Evolutionary conservation across 2,329 filamentous ascomycete genomes (phyloP), one percentile per base, ranked within the genome.

Genomic region (Cordyceps pruinosa): DNA sequence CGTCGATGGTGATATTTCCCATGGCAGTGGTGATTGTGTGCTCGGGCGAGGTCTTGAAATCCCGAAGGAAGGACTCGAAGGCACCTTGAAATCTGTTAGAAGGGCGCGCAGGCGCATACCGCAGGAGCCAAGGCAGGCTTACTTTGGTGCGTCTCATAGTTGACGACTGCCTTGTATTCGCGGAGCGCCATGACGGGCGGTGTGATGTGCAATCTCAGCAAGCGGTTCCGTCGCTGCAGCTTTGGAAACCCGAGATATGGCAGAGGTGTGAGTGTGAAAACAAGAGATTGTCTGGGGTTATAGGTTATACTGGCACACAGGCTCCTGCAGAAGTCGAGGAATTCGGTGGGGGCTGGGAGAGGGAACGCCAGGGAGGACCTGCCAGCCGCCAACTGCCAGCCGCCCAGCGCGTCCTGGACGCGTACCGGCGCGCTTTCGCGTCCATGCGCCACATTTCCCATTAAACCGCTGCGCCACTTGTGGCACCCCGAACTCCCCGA

Each of bases 81-180:
- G 88, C 87, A 65, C 73, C 89, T 93, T 65, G 46, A 56, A 52
- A 35, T 34, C 58, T 53, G 64, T 71, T 68, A 74, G 72, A 60
- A 49, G 32, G 12, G 37, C 17, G 23, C 25, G 25, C 42, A 30
- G 50, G 44, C 44, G 37, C 28, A 37, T 51, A 37, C 19, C n/a
- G 39, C 8, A 13, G 41, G n/a, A 12, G 21, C 19, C 45, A 41
- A 23, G 45, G 44, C 49, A 51, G 63, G 54, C 85, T 65, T 73
- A 91, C 89, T 77, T 74, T 94, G 85, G 73, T 99, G 94, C 67
- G 86, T 85, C 67, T 86, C 83, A 76, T 99, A 99, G 72, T 96
- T 87, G 66, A 96, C 90, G 52, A 88, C 84, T 64, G 86, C 80
- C 69, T 82, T 86, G 73, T 87, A 88, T 63, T 88, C 86, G 68